Conservation (phyloP, 202 grass and related monocot genomes). For the Setaria viridis region DNA sequence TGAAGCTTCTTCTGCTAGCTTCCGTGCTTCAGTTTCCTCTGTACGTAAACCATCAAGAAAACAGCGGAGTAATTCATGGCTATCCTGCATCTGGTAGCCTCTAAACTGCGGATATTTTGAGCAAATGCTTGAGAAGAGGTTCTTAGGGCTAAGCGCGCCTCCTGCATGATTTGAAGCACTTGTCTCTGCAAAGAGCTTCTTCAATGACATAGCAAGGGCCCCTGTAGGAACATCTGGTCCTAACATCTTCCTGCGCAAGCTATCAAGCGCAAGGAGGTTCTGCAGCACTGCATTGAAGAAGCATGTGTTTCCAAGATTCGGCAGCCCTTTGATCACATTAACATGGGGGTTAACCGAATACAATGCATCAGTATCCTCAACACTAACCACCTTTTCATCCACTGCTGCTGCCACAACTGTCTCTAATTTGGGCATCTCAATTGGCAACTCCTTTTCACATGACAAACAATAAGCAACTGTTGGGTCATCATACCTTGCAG, state of each 20-base stretch:
- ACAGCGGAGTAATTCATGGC: conserved; percentile 92
- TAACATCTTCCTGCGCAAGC: conserved; percentile 63
- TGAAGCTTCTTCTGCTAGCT: conserved; percentile 49
- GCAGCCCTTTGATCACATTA: conserved; percentile 73
- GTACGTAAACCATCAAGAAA: conserved; percentile 85
- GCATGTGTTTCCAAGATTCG: conserved; percentile 95
- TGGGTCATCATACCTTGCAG: conserved; percentile 58
- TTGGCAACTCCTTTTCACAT: conserved; percentile 62
- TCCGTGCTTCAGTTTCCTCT: conserved; percentile 73
- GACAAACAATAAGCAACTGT: conserved; percentile 72
- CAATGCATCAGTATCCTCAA: conserved; percentile 9
- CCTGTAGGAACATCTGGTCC: conserved; percentile 55
- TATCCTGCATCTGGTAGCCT: conserved; percentile 95
- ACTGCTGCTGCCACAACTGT: conserved; percentile 20
- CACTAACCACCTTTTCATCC: conserved; percentile 38
- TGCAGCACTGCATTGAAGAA: conserved; percentile 97
- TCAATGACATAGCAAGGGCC: conserved; percentile 75
- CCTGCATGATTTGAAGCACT: conserved; percentile 68
- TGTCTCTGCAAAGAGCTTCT: conserved; percentile 84
- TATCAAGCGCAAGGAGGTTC: conserved; percentile 78
- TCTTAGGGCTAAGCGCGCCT: conserved; percentile 77
- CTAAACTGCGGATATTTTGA: conserved; percentile 82
- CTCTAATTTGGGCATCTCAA: conserved; percentile 68
- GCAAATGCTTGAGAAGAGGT: conserved; percentile 84
- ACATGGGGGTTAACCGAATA: conserved; percentile 36